Evolutionary conservation across 106 monocot genomes (phyloP).

Genomic region (Posidonia australis): DNA sequence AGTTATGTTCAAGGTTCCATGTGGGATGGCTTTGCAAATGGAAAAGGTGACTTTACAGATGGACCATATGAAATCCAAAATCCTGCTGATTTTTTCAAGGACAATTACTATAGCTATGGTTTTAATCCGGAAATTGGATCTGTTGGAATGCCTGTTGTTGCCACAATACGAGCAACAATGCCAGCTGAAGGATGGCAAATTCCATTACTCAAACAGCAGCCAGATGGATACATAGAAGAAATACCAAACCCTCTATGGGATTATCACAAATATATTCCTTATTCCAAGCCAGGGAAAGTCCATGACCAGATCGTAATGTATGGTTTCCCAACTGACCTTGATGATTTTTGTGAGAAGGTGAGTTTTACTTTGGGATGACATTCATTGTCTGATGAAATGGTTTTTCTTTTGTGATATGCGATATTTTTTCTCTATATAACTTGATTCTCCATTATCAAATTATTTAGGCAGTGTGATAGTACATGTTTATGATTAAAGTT

Average conservation of each 20-base stretch:
- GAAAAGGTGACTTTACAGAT: conserved; percentile 86
- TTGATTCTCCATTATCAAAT: not conserved
- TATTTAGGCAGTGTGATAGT: too few relatives aligned
- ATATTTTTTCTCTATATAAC: not conserved
- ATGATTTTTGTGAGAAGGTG: conserved; percentile 97
- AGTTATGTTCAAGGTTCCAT: conserved; percentile 78
- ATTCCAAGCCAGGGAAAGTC: conserved; percentile 83
- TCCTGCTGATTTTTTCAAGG: conserved; percentile 85
- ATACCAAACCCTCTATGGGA: conserved; percentile 90
- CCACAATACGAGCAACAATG: conserved; percentile 93
- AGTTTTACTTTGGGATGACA: not conserved
- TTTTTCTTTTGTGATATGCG: not conserved
- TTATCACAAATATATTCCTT: conserved; percentile 95
- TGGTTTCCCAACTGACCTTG: conserved; percentile 63
- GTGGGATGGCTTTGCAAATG: conserved; percentile 99
- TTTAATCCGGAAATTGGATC: conserved; percentile 97
- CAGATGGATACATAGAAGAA: conserved; percentile 70
- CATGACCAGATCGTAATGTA: conserved; percentile 85
- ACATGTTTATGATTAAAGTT: too few relatives aligned
- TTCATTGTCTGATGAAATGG: too few relatives aligned
- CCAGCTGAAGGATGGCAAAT: conserved; percentile 80
- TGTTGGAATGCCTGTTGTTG: conserved; percentile 89
- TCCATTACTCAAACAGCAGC: conserved; percentile 49
- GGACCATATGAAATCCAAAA: conserved; percentile 94
- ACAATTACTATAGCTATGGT: conserved; percentile 69